These are phyloP conservation scores for Ensete ventricosum DNA, from an alignment of 176 grass and related monocot genomes.

Conservation along the genomic window DNA sequence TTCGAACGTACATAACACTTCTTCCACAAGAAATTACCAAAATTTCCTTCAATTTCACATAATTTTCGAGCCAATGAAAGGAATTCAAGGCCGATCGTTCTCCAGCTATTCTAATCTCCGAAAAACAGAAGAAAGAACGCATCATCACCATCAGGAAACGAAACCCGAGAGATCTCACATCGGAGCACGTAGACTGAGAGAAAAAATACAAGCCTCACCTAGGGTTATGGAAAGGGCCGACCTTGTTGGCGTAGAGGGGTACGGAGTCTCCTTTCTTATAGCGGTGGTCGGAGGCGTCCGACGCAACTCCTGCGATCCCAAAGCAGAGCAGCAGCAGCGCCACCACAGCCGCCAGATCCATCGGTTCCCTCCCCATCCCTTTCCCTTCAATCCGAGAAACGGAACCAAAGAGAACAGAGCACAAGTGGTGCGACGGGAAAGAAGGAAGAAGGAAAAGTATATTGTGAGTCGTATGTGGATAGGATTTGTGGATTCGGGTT, in stretches of 20 bases:
- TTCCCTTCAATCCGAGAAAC: constrained; percentile 1
- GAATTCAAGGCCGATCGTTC: not conserved
- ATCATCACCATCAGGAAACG: not conserved
- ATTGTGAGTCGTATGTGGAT: no score
- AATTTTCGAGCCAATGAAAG: not conserved
- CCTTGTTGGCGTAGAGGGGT: constrained; percentile 90
- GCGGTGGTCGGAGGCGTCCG: constrained; percentile 74
- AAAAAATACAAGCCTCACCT: constrained; percentile 46
- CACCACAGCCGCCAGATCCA: constrained; percentile 31
- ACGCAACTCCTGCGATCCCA: constrained; percentile 42
- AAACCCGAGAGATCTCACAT: constrained; percentile 11
- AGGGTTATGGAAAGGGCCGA: constrained; percentile 94
- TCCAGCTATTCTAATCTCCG: not conserved
- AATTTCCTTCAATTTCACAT: not conserved
- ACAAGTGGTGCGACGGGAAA: not conserved
- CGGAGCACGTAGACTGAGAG: not conserved
- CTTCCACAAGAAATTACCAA: not conserved
- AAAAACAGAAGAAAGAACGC: not conserved
- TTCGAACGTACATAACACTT: not conserved
- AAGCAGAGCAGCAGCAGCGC: constrained; percentile 39
- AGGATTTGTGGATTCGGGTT: no score
- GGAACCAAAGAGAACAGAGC: not conserved
- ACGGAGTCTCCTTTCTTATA: constrained; percentile 64
- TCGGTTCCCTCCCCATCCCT: constrained; percentile 39
- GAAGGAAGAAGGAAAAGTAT: no score